phyloP scores from a whole-genome alignment of 108 stramenopile genomes.

The Conticribra guillardii region DNA sequence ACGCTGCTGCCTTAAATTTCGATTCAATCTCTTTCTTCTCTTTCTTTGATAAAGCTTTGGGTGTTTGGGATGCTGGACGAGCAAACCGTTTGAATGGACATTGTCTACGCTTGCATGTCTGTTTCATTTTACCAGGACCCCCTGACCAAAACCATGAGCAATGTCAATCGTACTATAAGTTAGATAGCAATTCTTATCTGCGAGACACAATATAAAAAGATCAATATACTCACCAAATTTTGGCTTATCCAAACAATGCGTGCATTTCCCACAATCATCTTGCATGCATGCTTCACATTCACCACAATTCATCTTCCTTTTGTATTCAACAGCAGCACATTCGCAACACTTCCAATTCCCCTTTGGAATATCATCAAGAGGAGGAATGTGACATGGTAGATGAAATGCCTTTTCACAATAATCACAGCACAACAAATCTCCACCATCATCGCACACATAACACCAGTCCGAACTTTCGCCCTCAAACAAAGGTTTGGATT shows the following conservation, averaged over 20 bases:
- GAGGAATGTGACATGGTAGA: constrained; percentile 45
- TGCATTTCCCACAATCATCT: constrained; percentile 50
- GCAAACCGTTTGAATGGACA: constrained; percentile 49
- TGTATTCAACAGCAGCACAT: constrained; percentile 46
- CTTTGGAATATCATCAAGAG: constrained; percentile 29
- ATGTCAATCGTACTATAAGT: too few species aligned
- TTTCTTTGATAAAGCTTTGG: constrained; percentile 19
- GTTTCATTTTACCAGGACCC: constrained; percentile 29
- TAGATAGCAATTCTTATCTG: too few species aligned
- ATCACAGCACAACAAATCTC: constrained; percentile 55
- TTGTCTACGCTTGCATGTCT: constrained; percentile 24
- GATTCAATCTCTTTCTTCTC: constrained; percentile 19
- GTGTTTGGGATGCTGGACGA: constrained; percentile 26
- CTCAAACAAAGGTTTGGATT: constrained; percentile 30
- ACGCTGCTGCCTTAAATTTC: constrained; percentile 6
- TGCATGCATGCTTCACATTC: constrained; percentile 41
- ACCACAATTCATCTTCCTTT: constrained; percentile 40
- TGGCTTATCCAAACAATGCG: constrained; percentile 31
- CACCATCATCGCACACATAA: constrained; percentile 49
- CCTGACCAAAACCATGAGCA: too few species aligned
- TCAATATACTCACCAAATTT: constrained; percentile 43
- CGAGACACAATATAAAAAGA: too few species aligned
- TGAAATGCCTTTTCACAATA: constrained; percentile 46
- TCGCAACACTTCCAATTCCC: constrained; percentile 53
- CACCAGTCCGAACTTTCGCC: constrained; percentile 52